Conservation (phyloP, 805 yeast species). For the Priceomyces carsonii region DNA sequence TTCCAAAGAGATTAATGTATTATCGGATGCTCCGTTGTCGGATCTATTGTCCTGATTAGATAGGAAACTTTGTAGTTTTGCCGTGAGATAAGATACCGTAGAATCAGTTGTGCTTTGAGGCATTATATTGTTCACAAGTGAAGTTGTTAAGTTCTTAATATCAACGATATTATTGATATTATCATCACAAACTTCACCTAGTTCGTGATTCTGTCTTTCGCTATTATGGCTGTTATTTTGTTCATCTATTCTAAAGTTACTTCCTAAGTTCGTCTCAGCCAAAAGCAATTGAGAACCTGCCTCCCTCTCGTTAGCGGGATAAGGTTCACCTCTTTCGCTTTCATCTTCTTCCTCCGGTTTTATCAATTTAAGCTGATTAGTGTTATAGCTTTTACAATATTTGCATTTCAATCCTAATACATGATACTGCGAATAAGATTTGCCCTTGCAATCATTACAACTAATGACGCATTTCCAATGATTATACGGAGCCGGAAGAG, state of each 20-base stretch:
- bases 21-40: no score
- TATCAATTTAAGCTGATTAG: constrained; percentile 67
- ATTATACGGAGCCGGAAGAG: constrained; percentile 77
- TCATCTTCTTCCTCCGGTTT: constrained; percentile 61
- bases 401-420: constrained; percentile 85
- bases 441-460: constrained; percentile 88
- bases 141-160: constrained; percentile 25
- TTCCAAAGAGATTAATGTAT: no score
- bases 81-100: constrained; percentile 35
- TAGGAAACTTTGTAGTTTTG: constrained; percentile 36
- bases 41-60: no score
- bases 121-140: constrained; percentile 9
- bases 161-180: constrained; percentile 25
- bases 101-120: constrained; percentile 8
- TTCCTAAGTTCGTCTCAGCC: constrained; percentile 34
- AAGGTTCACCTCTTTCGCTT: constrained; percentile 8
- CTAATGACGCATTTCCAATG: constrained; percentile 73
- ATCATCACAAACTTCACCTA: constrained; percentile 24
- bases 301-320: constrained; percentile 11
- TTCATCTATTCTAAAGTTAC: constrained; percentile 39
- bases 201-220: constrained; percentile 15
- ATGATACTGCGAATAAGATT: constrained; percentile 74
- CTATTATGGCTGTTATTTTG: constrained; percentile 24
- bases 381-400: constrained; percentile 85
- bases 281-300: constrained; percentile 24